phyloP scores from a whole-genome alignment of 1,284 basidiomycete species.

The Taiwanofungus camphoratus region DNA sequence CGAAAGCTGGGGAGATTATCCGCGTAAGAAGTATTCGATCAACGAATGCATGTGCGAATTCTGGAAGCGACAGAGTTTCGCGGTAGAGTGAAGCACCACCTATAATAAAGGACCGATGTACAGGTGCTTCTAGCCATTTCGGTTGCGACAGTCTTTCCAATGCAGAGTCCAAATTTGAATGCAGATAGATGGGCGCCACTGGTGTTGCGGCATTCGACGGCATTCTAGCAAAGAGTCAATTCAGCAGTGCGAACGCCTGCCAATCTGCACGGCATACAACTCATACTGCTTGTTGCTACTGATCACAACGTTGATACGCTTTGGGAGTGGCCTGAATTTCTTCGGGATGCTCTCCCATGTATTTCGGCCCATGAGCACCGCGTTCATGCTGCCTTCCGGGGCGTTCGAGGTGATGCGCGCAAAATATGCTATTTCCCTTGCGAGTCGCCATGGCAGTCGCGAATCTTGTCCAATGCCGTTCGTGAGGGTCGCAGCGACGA shows the following conservation, averaged over 20 bases:
- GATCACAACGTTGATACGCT: constrained; percentile 79
- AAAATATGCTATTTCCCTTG: constrained; percentile 94
- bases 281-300: constrained; percentile 60
- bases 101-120: constrained; percentile 74
- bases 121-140: constrained; percentile 14
- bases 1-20: constrained; percentile 67
- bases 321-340: constrained; percentile 79
- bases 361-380: constrained; percentile 93
- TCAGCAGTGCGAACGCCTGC: not conserved
- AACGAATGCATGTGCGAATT: constrained; percentile 40
- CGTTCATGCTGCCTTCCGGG: constrained; percentile 58
- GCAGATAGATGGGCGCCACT: constrained; percentile 14
- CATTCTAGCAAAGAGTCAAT: constrained; percentile 9
- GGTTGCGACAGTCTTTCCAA: constrained; percentile 14
- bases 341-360: constrained; percentile 98
- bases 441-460: constrained; percentile 85
- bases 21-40: constrained; percentile 87
- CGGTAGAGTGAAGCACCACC: constrained; percentile 87
- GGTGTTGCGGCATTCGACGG: constrained; percentile 13
- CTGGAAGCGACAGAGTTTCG: constrained; percentile 48
- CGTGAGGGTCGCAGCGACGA: constrained; percentile 85
- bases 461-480: constrained; percentile 85
- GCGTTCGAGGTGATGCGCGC: constrained; percentile 68
- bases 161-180: constrained; percentile 16
- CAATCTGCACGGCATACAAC: constrained; percentile 45